Evolutionary conservation across 306 rosid genomes (phyloP), one percentile per base, ranked within the genome.

Genomic region (Delonix regia): DNA sequence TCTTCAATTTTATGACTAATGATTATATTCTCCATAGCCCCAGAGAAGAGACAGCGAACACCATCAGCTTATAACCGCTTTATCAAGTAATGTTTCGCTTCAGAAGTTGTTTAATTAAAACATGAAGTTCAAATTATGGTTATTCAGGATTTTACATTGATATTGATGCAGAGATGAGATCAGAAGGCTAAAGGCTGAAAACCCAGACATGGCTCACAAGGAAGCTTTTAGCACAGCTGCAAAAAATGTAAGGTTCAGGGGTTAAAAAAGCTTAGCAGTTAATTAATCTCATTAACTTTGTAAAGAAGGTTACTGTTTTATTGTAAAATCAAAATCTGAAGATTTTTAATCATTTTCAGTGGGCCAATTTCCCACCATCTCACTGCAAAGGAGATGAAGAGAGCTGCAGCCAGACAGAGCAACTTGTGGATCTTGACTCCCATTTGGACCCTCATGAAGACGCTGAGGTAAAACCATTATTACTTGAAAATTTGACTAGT

Each of bases 21-120:
- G 61, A 56, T 38, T 82, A 78, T 16, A 62, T 64, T 69, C 16
- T 61, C 25, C 67, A 73, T 79, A 92, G 99, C 97, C 44, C 97
- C 99, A 15, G 97, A 92, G 89, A 94, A 91, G 86, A 92, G 97
- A 82, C 95, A 94, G 72, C 48, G 99, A 90, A 91, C 97, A 69
- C 99, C 99, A 10, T 92, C 99, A 71, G 99, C 99, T 39, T 94
- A 94, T 77, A 94, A 94, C 85, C 83, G 87, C 45, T 92, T 94
- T 88, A 92, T 94, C 89, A 90, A 91, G 99, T 92, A 86, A 85
- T 82, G 61, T 71, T 63, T 83, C 83, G 60, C 2, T 74, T 5
- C 30, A 39, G 55, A 72, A 71, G 33, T 70, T 66, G 13, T 19
- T 48, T 5, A 30, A 34, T 52, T 5, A 33, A 36, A 33, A 28